Evolutionary conservation across 2,329 filamentous ascomycete genomes (phyloP).

Genomic region (Diaporthe velutina): DNA sequence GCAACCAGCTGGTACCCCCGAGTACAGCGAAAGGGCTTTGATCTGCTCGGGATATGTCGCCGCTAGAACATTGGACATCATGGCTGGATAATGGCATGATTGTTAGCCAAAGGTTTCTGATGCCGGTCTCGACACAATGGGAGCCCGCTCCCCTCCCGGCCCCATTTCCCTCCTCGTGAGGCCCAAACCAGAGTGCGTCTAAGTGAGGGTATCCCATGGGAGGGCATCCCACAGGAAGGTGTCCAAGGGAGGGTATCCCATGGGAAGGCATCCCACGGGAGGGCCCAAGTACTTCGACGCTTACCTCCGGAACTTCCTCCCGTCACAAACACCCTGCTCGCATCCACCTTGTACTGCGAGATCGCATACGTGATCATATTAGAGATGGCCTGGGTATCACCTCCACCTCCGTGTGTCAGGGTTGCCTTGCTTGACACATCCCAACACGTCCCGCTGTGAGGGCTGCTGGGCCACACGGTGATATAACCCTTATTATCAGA

Average conservation of each 20-base stretch:
- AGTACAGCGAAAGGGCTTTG: constrained; percentile 53
- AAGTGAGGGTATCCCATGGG: too few relatives aligned
- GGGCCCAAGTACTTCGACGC: constrained; percentile 28
- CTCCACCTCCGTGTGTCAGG: constrained; percentile 51
- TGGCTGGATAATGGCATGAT: constrained; percentile 42
- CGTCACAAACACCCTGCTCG: constrained; percentile 50
- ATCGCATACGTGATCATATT: constrained; percentile 51
- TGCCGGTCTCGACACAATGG: background rate
- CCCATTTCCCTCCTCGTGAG: background rate
- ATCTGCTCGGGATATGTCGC: constrained; percentile 59
- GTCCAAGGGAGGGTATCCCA: too few relatives aligned
- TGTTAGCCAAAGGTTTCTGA: background rate
- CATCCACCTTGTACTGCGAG: constrained; percentile 48
- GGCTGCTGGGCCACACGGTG: constrained; percentile 65
- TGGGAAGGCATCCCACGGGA: too few relatives aligned
- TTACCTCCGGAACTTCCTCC: constrained; percentile 50
- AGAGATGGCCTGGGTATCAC: constrained; percentile 35
- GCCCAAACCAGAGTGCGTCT: too few relatives aligned
- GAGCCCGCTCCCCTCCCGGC: too few relatives aligned
- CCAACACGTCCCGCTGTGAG: constrained; percentile 66
- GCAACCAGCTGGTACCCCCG: constrained; percentile 58
- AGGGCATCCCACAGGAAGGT: too few relatives aligned
- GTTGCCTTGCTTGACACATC: constrained; percentile 64
- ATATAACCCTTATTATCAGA: constrained; percentile 53
- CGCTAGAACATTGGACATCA: constrained; percentile 57